These are phyloP conservation scores for Ascochyta koolunga DNA, from an alignment of 2,329 filamentous ascomycete species.

Conservation along the genomic window DNA sequence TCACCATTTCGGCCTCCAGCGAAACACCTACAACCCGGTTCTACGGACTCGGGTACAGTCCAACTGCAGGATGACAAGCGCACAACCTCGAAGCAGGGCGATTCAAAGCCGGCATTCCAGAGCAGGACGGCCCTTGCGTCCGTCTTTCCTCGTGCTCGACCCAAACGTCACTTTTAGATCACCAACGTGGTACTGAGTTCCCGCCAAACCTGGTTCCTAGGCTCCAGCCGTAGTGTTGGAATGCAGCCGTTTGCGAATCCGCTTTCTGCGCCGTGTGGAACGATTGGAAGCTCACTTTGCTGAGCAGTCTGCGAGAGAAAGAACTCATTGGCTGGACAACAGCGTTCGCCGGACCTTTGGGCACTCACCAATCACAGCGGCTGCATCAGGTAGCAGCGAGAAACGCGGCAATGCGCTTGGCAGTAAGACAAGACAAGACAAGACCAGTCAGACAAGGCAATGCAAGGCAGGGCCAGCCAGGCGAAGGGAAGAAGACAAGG, in stretches of 20 bases:
- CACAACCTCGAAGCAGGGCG: background rate
- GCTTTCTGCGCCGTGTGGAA: no score
- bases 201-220: no score
- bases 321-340: no score
- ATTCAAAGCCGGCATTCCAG: background rate
- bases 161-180: background rate
- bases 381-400: no score
- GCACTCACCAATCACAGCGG: no score
- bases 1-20: background rate
- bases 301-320: no score
- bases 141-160: background rate
- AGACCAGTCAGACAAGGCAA: background rate
- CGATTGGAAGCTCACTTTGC: no score
- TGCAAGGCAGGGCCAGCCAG: background rate
- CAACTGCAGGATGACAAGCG: constrained; percentile 10
- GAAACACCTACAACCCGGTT: background rate
- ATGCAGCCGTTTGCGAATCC: no score
- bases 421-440: no score
- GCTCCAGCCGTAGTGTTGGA: no score
- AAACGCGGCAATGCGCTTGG: background rate
- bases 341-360: no score
- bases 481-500: no score
- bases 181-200: background rate
- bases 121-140: constrained; percentile 1
- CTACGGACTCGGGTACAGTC: constrained; percentile 8